Evolutionary conservation across 2,329 filamentous ascomycete species (phyloP), one percentile per base, ranked within the genome.

Genomic region (Ophiocordyceps camponoti-floridani): DNA sequence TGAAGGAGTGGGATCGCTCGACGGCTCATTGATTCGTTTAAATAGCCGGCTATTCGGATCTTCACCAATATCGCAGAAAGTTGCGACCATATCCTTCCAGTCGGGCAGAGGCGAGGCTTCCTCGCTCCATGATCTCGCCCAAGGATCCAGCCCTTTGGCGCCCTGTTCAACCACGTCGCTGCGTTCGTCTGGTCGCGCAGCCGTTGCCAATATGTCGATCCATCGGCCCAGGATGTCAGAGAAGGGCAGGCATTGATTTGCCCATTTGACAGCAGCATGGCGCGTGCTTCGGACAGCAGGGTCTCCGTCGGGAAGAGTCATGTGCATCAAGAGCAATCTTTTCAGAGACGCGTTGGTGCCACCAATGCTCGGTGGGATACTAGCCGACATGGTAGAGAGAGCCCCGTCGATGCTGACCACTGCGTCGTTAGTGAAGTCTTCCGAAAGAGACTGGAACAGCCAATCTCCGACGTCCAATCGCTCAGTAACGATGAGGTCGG

Each of bases 131-230:
- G 62, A 63, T 47, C 68, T 66, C 0, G 65, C 71, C 70, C 70
- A 73, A 12, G 75, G 75, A 53, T 94, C 86, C 4, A 95, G 69
- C 1, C 91, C 91, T 59, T 86, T 88, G 48, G 77, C 79, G 2
- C 87, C 91, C 63, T 96, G 89, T 57, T 98, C 91, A 1, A 84
- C 63, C 3, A 96, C 79, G 56, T 96, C 89, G 48, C 79, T 82
- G 41, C 83, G 75, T 56, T 88, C 82, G 43, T 77, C 73, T 3
- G 65, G 61, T 3, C 71, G 70, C 12, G 79, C 79, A 14, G 75
- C 77, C 9, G 91, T 67, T 8, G 88, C 89, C 43, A 95, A 69
- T 14, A 96, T 74, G 58, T 95, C 78, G 42, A 95, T 83, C 84
- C 86, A 95, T 43, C 91, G 76, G 26, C 78, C 91, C 35, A 81